phyloP scores from a whole-genome alignment of 306 rosid species.

The Corylus americana region DNA sequence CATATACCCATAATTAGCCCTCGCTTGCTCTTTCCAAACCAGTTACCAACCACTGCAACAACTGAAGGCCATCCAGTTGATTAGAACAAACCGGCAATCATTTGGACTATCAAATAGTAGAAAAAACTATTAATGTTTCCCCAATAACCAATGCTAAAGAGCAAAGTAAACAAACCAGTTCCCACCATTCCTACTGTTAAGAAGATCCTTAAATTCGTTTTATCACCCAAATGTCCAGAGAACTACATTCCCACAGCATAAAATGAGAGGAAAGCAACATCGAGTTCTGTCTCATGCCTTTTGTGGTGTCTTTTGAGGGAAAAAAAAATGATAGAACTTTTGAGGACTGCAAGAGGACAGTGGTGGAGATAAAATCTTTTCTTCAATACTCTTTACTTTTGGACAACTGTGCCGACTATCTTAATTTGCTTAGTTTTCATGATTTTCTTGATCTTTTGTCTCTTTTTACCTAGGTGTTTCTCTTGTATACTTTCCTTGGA shows the following conservation, averaged over 20 bases:
- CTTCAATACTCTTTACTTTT: too few relatives aligned
- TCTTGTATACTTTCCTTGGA: too few relatives aligned
- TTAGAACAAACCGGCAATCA: constrained; percentile 92
- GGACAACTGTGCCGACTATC: too few relatives aligned
- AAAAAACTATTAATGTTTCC: constrained; percentile 68
- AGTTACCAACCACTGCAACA: constrained; percentile 88
- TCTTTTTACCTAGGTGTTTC: too few relatives aligned
- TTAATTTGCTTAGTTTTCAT: too few relatives aligned
- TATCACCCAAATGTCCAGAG: constrained; percentile 93
- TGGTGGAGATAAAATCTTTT: too few relatives aligned
- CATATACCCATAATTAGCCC: constrained; percentile 97
- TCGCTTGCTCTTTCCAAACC: constrained; percentile 97
- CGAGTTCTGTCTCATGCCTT: constrained; percentile 39
- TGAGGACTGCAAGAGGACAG: too few relatives aligned
- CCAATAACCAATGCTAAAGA: constrained; percentile 86
- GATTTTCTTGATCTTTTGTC: too few relatives aligned
- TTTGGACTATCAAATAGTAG: constrained; percentile 67
- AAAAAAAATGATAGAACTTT: too few relatives aligned
- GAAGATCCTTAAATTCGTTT: constrained; percentile 75
- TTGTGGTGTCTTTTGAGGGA: too few relatives aligned
- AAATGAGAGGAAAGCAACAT: constrained; percentile 83
- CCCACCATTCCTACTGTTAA: constrained; percentile 91
- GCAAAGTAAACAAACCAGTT: constrained; percentile 80
- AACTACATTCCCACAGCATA: constrained; percentile 95
- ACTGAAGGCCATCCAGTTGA: constrained; percentile 99